A percentile compares a stretch with the other conserved stretches of the same genome.
phyloP scores from a whole-genome alignment of 2,329 filamentous ascomycete genomes.

The Trichoderma lentiforme region DNA sequence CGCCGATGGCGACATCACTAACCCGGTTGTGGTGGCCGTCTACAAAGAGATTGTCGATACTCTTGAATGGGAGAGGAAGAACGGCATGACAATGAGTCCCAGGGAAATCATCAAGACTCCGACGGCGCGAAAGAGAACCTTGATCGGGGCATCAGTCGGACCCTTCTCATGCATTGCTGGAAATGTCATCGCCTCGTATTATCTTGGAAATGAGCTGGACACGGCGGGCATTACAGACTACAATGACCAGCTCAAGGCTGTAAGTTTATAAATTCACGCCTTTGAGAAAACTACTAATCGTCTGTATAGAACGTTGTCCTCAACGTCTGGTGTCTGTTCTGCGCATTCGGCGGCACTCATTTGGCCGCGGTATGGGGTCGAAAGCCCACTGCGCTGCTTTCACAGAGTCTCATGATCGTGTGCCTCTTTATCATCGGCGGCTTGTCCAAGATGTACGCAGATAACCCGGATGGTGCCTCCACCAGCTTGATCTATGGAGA shows the following conservation, averaged over 20 bases:
- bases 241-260: constrained; percentile 41
- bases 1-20: constrained; percentile 35
- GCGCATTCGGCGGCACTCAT: constrained; percentile 39
- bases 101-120: constrained; percentile 32
- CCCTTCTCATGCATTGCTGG: constrained; percentile 33
- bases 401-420: constrained; percentile 36
- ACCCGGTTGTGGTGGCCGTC: constrained; percentile 32
- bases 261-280: constrained; percentile 20
- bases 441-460: constrained; percentile 39
- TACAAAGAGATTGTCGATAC: constrained; percentile 37
- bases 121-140: constrained; percentile 33
- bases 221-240: constrained; percentile 36
- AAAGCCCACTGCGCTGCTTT: constrained; percentile 40
- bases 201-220: constrained; percentile 38
- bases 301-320: constrained; percentile 43
- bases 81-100: constrained; percentile 32
- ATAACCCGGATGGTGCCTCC: constrained; percentile 17
- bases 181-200: constrained; percentile 35
- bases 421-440: constrained; percentile 52
- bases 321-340: constrained; percentile 47
- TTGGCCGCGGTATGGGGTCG: constrained; percentile 26
- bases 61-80: constrained; percentile 27
- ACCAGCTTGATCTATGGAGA: constrained; percentile 37
- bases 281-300: constrained; percentile 19
- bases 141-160: constrained; percentile 27